These are phyloP conservation scores for Monilinia laxa DNA, from an alignment of 2,329 filamentous ascomycete genomes.

Conservation along the genomic window DNA sequence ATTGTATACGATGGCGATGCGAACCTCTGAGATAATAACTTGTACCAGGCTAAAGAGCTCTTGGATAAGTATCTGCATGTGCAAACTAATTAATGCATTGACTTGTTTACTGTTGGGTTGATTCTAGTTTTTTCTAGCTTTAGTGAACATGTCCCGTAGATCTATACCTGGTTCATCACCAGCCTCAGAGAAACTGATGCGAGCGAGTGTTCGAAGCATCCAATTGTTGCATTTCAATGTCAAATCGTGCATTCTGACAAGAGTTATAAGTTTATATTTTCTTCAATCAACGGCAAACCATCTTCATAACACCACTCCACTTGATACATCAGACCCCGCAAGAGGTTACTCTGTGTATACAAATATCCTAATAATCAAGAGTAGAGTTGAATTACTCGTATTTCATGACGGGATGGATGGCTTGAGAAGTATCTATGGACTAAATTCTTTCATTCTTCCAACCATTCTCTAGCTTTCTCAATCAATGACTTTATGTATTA, in stretches of 20 bases:
- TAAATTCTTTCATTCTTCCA: not conserved
- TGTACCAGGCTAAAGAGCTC: conserved; percentile 6
- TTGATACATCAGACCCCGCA: conserved; percentile 1
- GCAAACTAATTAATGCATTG: conserved; percentile 1
- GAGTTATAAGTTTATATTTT: too few relatives aligned
- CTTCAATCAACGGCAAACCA: not conserved
- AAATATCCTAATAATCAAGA: not conserved
- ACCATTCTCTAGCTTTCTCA: not conserved
- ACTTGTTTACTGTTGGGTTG: not conserved
- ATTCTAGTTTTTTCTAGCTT: not conserved
- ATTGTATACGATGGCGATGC: conserved; percentile 2
- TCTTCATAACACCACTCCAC: conserved; percentile 2
- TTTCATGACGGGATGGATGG: too few relatives aligned
- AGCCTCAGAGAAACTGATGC: not conserved
- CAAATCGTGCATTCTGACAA: not conserved
- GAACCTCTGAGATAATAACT: not conserved
- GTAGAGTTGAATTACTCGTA: not conserved
- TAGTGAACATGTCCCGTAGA: not conserved
- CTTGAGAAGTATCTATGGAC: not conserved
- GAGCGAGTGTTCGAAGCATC: not conserved
- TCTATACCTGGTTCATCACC: not conserved
- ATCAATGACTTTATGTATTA: not conserved
- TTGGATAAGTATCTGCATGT: not conserved
- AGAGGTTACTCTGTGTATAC: not conserved
- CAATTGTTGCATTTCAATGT: conserved; percentile 13